Base-by-base conservation (phyloP, 2,329 filamentous ascomycete species). In the Venturia carpophila region DNA sequence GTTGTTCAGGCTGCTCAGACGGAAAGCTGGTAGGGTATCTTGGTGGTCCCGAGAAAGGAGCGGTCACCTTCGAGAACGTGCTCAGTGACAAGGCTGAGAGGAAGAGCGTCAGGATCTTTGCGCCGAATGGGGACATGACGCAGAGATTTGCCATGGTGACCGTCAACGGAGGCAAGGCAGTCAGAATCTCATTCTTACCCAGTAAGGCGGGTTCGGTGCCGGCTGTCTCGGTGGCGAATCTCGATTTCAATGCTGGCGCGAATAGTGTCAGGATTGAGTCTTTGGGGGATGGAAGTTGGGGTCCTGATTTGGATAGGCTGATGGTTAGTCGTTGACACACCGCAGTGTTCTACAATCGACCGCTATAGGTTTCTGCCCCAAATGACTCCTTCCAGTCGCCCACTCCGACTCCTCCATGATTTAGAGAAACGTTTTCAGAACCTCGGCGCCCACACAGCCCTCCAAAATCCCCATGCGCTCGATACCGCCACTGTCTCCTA, bases 181-280 rank as follows among this genome's bases (percentile, higher is more conserved):
- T 83, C 69, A 76, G 75, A 19, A 68, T 86, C 2, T 83, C 84
- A 0, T 87, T 87, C 67, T 67, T 86, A 62, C 82, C 82, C 0
- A 78, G 79, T 0, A 73, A 72, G 7, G 21, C n/a, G 21, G 56
- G 34, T 15, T 24, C 39, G 37, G n/a, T 17, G 24, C 42, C 49
- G 52, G 63, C 21, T 10, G 64, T 43, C 5, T 43, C 52, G 1
- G 56, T 64, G 13, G 56, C 49, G n/a, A n/a, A 62, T 52, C 30
- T 65, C 5, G 42, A 65, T 17, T 34, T 65, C 24, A 39, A 34
- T 9, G 55, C 37, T 17, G 64, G 58, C 15, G 41, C 27, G 21
- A 61, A 65, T 37, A 65, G 13, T 39, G 34, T 64, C 24, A 60
- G 21, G 10, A 64, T 64, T 30, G 52, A 58, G 27, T 27, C 30